Base-by-base conservation (phyloP, 345 rosid genomes). In the Murraya koenigii region DNA sequence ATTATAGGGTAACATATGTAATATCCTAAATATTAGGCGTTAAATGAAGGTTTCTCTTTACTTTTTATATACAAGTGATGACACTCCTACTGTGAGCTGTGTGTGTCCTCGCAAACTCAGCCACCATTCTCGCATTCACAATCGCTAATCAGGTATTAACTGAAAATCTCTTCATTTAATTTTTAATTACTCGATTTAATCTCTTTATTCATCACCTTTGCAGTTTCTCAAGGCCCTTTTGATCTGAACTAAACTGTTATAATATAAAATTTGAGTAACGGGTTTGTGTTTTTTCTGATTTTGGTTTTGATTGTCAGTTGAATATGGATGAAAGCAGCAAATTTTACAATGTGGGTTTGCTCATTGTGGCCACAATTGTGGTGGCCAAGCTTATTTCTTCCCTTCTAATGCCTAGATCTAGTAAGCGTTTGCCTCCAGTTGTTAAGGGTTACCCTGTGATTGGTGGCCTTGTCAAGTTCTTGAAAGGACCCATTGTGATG, bases 401-500 rank as follows among this genome's bases (percentile, higher is more conserved):
- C 4, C 86, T 96, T 79, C 49, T 88, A 38, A 83, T 82, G 84
- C 87, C 86, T 15, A 85, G 92, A 79, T 91, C 94, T 72, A 80
- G 69, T 66, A 92, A 88, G 84, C 89, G 95, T 72, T 83, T 92
- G 72, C 99, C 99, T 68, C 99, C 98, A 0, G 89, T 85, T 68
- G 77, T 92, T 47, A 81, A 85, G 64, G 80, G 89, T 3, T 91
- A 80, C 86, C 99, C 98, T 0, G 52, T 92, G 7, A 59, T 95
- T 39, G 98, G 99, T 1, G 94, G 97, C 35, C 86, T 95, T 4
- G 71, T 92, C 54, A 84, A 85, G 2, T 95, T 95, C 86, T 58
- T 95, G 82, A 91, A 90, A 82, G 98, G 98, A 1, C 98, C 99
- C 0, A 85, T 95, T 15, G 55, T 90, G 36, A 88, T 95, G 98